Evolutionary conservation across 805 yeast species (phyloP).

Genomic region (Lipomyces japonicus): DNA sequence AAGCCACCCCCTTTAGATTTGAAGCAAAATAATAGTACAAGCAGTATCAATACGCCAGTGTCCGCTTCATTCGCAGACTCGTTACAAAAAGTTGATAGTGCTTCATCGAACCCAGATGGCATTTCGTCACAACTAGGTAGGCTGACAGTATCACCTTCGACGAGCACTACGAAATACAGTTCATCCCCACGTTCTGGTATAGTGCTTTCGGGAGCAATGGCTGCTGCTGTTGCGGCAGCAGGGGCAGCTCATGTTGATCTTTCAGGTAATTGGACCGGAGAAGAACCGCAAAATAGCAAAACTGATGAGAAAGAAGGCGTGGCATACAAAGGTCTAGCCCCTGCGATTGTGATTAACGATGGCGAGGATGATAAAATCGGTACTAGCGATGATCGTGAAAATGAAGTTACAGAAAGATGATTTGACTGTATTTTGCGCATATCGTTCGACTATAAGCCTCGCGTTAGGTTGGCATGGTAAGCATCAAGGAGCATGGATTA

Average conservation of each 20-base stretch:
- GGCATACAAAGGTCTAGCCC: no score
- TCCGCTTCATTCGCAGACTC: not conserved
- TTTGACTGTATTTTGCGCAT: no score
- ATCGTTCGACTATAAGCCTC: no score
- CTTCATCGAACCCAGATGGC: not conserved
- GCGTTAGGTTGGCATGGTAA: no score
- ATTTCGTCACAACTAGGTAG: no score
- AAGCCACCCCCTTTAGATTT: not conserved
- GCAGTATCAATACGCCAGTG: no score
- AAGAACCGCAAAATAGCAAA: no score
- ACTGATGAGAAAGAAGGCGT: no score
- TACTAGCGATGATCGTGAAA: not conserved
- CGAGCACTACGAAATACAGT: not conserved
- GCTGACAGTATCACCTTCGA: slow-evolving; percentile 1
- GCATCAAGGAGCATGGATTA: no score
- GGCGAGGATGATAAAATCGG: slow-evolving; percentile 4
- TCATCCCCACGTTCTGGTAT: not conserved
- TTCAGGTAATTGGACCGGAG: no score
- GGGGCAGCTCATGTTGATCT: not conserved
- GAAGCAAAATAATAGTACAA: not conserved
- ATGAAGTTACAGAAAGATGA: not conserved
- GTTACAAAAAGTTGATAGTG: not conserved
- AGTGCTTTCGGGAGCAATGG: slow-evolving; percentile 16
- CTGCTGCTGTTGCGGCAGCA: slow-evolving; percentile 17
- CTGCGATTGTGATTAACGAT: slow-evolving; percentile 15